Evolutionary conservation across 1,284 basidiomycete genomes (phyloP), one percentile per base, ranked within the genome.

Genomic region (Cryptococcus wingfieldii): DNA sequence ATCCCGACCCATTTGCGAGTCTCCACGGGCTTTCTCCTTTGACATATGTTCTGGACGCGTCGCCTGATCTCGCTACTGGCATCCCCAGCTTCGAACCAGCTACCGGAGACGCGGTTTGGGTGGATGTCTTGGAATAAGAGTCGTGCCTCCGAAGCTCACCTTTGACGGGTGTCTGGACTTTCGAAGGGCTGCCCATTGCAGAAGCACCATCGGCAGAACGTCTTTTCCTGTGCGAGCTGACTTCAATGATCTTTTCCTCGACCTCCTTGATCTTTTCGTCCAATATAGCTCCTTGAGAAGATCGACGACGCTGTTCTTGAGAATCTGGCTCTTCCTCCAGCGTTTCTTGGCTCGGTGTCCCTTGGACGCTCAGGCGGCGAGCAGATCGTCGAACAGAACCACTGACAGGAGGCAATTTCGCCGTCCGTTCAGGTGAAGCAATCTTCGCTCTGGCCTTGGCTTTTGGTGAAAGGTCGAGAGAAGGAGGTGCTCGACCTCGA

Each of bases 231-330:
- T 38, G 28, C 18, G 19, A 34, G 34, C 47, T 51, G 6, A 51
- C 47, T 47, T 52, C 42, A 18, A 56, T 57, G 23, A 71, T 58
- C 47, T 62, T 62, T 43, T 68, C 70, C 50, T 73, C 70, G 0
- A 68, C 70, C 44, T 68, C 62, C 9, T 62, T 58, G n/a, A 75
- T 71, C 38, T 64, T 59, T 4, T 68, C 65, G 47, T 73, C 70
- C 6, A 70, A 45, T n/a, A 61, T 48, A 10, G 34, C 58, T 2
- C 48, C 60, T 14, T 56, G 53, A 5, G 62, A 59, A 43, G 14
- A 2, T 25, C 48, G 25, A 16, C 49, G 47, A 5, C 14, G 18
- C n/a, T 39, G 31, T 23, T 38, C n/a, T 38, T 39, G 7, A n/a
- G 25, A 27, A 8, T 10, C 3, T 44, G 28, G 18, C 38, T 57